phyloP scores from a whole-genome alignment of 1,139 yeast genomes.

The Candida albicans region DNA sequence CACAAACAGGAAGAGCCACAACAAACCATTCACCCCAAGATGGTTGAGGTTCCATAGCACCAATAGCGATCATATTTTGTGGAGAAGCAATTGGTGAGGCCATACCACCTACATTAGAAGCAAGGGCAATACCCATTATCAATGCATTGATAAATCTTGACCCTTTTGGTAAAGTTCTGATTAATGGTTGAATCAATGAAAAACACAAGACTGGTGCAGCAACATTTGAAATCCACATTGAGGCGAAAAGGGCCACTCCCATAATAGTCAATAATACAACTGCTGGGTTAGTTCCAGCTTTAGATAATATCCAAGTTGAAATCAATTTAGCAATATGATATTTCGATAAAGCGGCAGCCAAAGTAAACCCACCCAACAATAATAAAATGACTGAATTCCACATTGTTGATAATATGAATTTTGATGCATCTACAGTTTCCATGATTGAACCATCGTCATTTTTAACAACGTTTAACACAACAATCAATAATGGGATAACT shows the following conservation, averaged over 20 bases:
- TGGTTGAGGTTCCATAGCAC: constrained; percentile 63
- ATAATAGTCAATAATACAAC: constrained; percentile 61
- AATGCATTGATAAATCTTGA: constrained; percentile 63
- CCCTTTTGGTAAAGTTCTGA: constrained; percentile 61
- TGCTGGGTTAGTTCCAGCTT: constrained; percentile 68
- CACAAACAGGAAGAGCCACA: constrained; percentile 64
- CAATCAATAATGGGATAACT: constrained; percentile 60
- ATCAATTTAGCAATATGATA: constrained; percentile 67
- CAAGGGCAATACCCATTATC: constrained; percentile 69
- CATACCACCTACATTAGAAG: constrained; percentile 77
- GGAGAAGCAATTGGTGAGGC: constrained; percentile 82
- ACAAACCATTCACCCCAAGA: constrained; percentile 82
- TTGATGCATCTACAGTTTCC: constrained; percentile 55
- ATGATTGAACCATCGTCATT: constrained; percentile 56
- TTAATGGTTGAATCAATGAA: constrained; percentile 62
- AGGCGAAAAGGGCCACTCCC: constrained; percentile 66
- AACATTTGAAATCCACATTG: constrained; percentile 80
- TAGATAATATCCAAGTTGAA: constrained; percentile 62
- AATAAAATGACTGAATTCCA: constrained; percentile 76
- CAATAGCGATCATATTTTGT: constrained; percentile 73
- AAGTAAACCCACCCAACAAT: constrained; percentile 68
- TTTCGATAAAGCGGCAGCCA: constrained; percentile 72
- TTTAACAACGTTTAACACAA: constrained; percentile 54
- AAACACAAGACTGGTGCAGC: constrained; percentile 78
- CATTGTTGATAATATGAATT: constrained; percentile 58